These are phyloP conservation scores for Hypsizygus marmoreus DNA, from an alignment of 768 basidiomycete species.

Conservation along the genomic window DNA sequence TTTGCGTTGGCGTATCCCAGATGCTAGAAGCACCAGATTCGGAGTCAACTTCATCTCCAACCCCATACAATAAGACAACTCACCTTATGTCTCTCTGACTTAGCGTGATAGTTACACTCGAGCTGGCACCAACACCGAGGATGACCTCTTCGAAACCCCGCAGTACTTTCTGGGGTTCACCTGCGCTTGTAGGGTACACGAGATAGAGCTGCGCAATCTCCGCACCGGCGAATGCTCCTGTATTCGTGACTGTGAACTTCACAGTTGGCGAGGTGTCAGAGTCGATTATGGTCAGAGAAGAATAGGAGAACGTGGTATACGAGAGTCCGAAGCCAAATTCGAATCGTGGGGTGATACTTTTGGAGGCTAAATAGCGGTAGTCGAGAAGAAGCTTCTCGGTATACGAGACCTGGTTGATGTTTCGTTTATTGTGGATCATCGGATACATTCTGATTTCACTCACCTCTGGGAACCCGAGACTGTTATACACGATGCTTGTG, in stretches of 20 bases:
- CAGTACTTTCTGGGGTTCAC: conserved; percentile 51
- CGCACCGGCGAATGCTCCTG: conserved; percentile 47
- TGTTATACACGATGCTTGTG: conserved; percentile 45
- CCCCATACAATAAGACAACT: conserved; percentile 5
- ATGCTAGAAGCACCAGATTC: conserved; percentile 28
- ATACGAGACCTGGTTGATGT: conserved; percentile 68
- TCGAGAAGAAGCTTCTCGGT: conserved; percentile 67
- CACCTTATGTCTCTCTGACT: conserved; percentile 48
- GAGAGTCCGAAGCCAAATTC: conserved; percentile 76
- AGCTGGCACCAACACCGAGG: conserved; percentile 37
- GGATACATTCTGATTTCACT: conserved; percentile 2
- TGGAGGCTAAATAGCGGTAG: conserved; percentile 64
- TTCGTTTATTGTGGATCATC: neutral
- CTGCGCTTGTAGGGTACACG: conserved; percentile 45
- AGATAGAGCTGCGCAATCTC: conserved; percentile 60
- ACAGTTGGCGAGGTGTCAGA: conserved; percentile 36
- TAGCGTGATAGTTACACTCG: conserved; percentile 38
- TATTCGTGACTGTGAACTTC: conserved; percentile 49
- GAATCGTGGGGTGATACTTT: conserved; percentile 53
- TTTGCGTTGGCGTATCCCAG: conserved; percentile 57
- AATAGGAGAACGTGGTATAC: conserved; percentile 73
- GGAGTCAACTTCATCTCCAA: neutral
- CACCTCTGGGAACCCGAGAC: conserved; percentile 24
- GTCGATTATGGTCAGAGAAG: conserved; percentile 42
- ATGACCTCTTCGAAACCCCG: conserved; percentile 53